These are phyloP conservation scores for Lachnellula occidentalis DNA, from an alignment of 2,329 filamentous ascomycete genomes.

Conservation along the genomic window DNA sequence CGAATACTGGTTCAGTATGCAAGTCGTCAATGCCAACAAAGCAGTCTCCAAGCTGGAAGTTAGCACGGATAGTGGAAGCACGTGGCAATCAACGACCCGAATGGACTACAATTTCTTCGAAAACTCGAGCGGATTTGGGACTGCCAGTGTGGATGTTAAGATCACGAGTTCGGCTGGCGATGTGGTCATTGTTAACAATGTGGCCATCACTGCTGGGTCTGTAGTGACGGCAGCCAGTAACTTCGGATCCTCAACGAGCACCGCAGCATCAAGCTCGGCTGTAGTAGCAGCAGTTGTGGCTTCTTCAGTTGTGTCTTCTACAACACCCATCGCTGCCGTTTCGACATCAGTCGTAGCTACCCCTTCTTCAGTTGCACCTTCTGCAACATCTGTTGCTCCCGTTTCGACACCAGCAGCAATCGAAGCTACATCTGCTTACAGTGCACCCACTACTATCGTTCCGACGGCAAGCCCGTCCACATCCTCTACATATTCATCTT, in stretches of 20 bases:
- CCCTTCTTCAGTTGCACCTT: not conserved
- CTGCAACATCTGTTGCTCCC: no score
- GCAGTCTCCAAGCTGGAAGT: conserved; percentile 53
- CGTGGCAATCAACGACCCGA: conserved; percentile 52
- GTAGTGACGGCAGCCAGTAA: conserved; percentile 22
- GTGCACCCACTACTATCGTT: not conserved
- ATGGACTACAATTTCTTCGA: conserved; percentile 58
- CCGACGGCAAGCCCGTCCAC: not conserved
- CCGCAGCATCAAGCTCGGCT: not conserved
- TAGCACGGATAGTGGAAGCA: conserved; percentile 52
- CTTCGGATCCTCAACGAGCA: conserved; percentile 13
- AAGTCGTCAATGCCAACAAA: conserved; percentile 59
- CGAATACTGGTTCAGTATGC: conserved; percentile 53
- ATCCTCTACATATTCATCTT: not conserved
- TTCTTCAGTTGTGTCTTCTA: not conserved
- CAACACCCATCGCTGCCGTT: not conserved
- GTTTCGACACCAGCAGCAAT: not conserved
- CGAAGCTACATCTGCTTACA: not conserved
- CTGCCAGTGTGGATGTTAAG: conserved; percentile 47
- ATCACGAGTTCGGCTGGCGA: conserved; percentile 50
- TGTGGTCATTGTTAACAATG: conserved; percentile 45
- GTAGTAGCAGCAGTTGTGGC: not conserved
- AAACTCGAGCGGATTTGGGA: conserved; percentile 51
- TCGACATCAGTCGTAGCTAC: not conserved
- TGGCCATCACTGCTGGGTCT: conserved; percentile 35